Conservation (phyloP, 306 rosid species). For the Gleditsia sinensis region DNA sequence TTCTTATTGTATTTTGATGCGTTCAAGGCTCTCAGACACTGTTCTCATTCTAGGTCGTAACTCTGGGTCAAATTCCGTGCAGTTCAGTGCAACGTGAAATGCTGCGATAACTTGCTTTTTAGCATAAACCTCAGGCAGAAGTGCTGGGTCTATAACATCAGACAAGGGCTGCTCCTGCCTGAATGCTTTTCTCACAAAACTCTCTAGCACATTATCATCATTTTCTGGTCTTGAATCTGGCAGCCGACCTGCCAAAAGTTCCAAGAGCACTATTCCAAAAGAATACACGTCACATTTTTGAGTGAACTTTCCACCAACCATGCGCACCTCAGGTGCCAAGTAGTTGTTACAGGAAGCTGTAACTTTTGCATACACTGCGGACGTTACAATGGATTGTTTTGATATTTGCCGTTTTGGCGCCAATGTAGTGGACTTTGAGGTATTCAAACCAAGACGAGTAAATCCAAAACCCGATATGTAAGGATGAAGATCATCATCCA, state of each 20-base stretch:
- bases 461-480: constrained; percentile 76
- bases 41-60: constrained; percentile 77
- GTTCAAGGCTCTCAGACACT: constrained; percentile 69
- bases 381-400: constrained; percentile 37
- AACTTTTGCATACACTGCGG: constrained; percentile 44
- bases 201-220: constrained; percentile 57
- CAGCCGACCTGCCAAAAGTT: constrained; percentile 59
- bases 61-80: constrained; percentile 76
- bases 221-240: constrained; percentile 58
- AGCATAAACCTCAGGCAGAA: constrained; percentile 62
- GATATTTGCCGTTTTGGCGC: constrained; percentile 47
- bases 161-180: constrained; percentile 62
- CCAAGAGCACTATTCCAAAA: constrained; percentile 65
- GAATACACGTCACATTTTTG: constrained; percentile 80
- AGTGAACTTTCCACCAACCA: constrained; percentile 59
- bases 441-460: constrained; percentile 46
- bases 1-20: constrained; percentile 45
- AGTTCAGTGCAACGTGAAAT: constrained; percentile 71
- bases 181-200: constrained; percentile 61
- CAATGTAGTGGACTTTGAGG: constrained; percentile 41
- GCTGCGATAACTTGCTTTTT: constrained; percentile 68
- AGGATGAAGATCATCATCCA: constrained; percentile 66
- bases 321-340: constrained; percentile 68
- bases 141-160: constrained; percentile 69
- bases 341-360: constrained; percentile 47